Conservation (phyloP, 2,329 filamentous ascomycete genomes). For the Pseudocercospora cruenta region DNA sequence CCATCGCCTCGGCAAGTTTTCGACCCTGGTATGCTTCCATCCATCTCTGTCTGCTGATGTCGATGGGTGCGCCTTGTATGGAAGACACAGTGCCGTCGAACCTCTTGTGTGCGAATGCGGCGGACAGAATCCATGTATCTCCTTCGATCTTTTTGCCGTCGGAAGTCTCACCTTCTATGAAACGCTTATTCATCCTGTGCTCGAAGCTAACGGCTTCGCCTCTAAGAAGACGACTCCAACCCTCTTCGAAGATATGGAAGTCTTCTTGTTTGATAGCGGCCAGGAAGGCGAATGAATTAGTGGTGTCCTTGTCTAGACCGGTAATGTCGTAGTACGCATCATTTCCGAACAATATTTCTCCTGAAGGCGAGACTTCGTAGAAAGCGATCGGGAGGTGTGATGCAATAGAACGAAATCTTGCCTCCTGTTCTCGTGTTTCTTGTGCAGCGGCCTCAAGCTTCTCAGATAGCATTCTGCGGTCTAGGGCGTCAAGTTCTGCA, state of each 20-base stretch:
- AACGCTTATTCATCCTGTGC: constrained; percentile 28
- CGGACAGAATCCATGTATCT: constrained; percentile 27
- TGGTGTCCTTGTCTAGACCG: constrained; percentile 18
- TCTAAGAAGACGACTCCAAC: constrained; percentile 22
- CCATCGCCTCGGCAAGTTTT: too few species aligned
- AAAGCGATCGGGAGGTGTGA: constrained; percentile 44
- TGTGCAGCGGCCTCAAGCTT: constrained; percentile 29
- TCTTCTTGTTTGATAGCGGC: constrained; percentile 11
- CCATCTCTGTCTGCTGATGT: too few species aligned
- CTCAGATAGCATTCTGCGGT: constrained; percentile 24
- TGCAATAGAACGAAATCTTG: constrained; percentile 43
- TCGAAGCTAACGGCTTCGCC: constrained; percentile 37
- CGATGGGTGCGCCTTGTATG: constrained; percentile 39
- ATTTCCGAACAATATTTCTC: constrained; percentile 44
- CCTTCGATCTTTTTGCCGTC: constrained; percentile 23
- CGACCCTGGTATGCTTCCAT: too few species aligned
- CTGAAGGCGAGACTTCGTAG: constrained; percentile 40
- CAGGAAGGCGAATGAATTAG: constrained; percentile 20
- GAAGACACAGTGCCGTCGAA: constrained; percentile 31
- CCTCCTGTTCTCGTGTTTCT: constrained; percentile 35
- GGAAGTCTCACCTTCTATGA: constrained; percentile 19
- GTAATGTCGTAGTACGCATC: constrained; percentile 41
- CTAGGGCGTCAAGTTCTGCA: constrained; percentile 21
- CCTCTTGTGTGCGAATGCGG: constrained; percentile 19
- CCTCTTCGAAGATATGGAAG: constrained; percentile 21